phyloP scores from a whole-genome alignment of 768 basidiomycete genomes.

The Tulasnella sp. region DNA sequence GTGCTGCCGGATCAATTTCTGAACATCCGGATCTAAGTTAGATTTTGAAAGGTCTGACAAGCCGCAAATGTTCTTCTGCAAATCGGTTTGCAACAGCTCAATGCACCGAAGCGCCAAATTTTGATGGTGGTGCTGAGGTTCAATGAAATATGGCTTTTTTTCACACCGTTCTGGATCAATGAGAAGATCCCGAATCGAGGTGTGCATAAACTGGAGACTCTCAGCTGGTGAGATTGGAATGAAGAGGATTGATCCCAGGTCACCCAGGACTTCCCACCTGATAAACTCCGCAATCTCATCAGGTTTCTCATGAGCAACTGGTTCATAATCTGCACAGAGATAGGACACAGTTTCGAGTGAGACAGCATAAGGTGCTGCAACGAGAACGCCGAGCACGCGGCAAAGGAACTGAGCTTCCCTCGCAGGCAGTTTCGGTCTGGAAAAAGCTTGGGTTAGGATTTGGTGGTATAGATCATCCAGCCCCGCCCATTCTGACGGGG shows the following conservation, averaged over 20 bases:
- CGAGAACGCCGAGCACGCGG: background rate
- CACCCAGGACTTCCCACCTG: background rate
- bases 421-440: background rate
- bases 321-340: background rate
- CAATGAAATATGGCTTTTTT: background rate
- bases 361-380: background rate
- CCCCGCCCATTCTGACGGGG: background rate
- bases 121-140: background rate
- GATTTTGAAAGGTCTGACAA: background rate
- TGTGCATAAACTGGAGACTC: background rate
- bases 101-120: background rate
- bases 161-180: background rate
- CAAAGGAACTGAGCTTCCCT: background rate
- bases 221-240: background rate
- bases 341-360: background rate
- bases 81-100: background rate
- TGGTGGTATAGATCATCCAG: background rate
- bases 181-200: background rate
- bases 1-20: background rate
- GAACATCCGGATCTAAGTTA: background rate
- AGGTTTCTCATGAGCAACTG: background rate
- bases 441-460: background rate
- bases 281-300: background rate
- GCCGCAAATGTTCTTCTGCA: background rate
- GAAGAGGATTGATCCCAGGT: background rate